phyloP scores from a whole-genome alignment of 441 rosid species.

The Flueggea neowawraea region DNA sequence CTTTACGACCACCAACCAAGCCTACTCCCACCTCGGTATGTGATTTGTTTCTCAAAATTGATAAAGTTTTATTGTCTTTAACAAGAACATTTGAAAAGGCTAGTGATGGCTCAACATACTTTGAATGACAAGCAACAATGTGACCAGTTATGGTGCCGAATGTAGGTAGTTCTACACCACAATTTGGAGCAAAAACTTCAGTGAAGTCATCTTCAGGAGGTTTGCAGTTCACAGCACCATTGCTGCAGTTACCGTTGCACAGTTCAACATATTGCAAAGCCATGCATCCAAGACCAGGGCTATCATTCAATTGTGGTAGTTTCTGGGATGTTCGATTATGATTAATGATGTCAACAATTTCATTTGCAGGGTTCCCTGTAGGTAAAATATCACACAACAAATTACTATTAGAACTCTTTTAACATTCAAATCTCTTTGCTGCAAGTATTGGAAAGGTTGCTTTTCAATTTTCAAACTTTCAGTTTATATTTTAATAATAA shows the following conservation, averaged over 20 bases:
- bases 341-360: conserved; percentile 70
- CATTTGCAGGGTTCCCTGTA: conserved; percentile 78
- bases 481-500: too few relatives aligned
- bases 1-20: conserved; percentile 55
- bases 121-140: conserved; percentile 65
- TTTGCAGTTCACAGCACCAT: conserved; percentile 51
- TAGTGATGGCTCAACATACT: conserved; percentile 47
- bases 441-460: too few relatives aligned
- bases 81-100: conserved; percentile 63
- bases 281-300: conserved; percentile 94
- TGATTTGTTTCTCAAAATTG: conserved; percentile 56
- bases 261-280: conserved; percentile 69
- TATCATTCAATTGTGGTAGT: conserved; percentile 49
- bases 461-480: too few relatives aligned
- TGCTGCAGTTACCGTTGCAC: conserved; percentile 73
- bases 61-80: conserved; percentile 43
- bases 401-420: conserved; percentile 1
- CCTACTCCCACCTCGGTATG: conserved; percentile 77
- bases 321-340: conserved; percentile 57
- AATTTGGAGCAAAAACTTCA: conserved; percentile 78
- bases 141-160: conserved; percentile 70
- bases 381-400: conserved; percentile 4
- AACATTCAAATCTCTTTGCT: too few relatives aligned
- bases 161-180: conserved; percentile 81
- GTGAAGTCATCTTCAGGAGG: conserved; percentile 75